These are phyloP conservation scores for Ciborinia camelliae DNA, from an alignment of 2,329 filamentous ascomycete genomes.

Conservation along the genomic window DNA sequence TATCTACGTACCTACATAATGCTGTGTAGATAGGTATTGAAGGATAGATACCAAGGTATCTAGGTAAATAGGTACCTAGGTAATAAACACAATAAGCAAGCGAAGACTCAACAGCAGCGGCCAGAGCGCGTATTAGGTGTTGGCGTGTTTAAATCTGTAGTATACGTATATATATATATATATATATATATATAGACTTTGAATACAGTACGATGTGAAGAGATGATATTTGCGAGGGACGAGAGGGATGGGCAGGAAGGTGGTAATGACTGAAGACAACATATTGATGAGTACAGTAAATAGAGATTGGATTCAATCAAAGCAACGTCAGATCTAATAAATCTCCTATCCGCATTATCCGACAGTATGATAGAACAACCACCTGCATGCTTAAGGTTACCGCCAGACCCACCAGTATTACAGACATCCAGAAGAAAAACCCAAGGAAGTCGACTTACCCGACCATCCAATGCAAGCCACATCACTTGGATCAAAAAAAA, in stretches of 20 bases:
- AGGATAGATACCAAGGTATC: too few species aligned
- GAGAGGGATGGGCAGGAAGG: not conserved
- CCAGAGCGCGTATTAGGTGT: not conserved
- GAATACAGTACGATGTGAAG: not conserved
- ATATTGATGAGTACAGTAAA: too few species aligned
- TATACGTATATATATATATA: too few species aligned
- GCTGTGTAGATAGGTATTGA: too few species aligned
- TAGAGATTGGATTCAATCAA: not conserved
- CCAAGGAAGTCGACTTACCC: not conserved
- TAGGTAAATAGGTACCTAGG: too few species aligned
- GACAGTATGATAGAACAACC: not conserved
- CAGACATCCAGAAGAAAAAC: not conserved
- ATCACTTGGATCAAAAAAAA: not conserved
- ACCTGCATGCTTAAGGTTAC: too few species aligned
- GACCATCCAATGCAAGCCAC: slow-evolving; percentile 14
- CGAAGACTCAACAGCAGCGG: not conserved
- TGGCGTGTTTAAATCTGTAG: not conserved
- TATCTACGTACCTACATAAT: too few species aligned
- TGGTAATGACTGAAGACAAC: too few species aligned
- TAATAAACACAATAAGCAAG: slow-evolving; percentile 1
- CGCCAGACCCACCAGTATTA: not conserved
- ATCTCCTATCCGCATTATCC: not conserved
- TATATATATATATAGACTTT: too few species aligned
- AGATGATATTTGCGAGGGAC: not conserved
- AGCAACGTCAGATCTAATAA: not conserved